Conservation (phyloP, 2,329 filamentous ascomycete species). For the Byssochlamys sp. region DNA sequence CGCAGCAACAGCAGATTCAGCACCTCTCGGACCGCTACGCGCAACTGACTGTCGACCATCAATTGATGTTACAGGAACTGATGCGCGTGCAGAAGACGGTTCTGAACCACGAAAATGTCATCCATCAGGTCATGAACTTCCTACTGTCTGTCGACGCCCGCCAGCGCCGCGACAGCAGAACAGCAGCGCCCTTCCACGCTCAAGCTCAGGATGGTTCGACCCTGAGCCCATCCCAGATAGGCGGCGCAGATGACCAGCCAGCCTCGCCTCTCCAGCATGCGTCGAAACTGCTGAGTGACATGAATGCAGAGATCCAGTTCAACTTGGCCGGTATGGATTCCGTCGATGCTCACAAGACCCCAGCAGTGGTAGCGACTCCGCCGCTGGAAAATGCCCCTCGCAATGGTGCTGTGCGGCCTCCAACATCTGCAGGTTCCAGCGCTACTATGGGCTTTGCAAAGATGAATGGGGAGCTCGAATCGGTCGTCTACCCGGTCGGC, state of each 20-base stretch:
- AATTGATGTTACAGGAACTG: slow-evolving; percentile 55
- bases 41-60: slow-evolving; percentile 61
- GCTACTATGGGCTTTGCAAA: slow-evolving; percentile 43
- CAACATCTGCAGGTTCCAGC: slow-evolving; percentile 38
- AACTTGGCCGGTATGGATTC: slow-evolving; percentile 57
- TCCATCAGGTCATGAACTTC: slow-evolving; percentile 62
- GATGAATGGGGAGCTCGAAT: slow-evolving; percentile 51
- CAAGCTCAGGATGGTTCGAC: slow-evolving; percentile 31
- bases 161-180: slow-evolving; percentile 52
- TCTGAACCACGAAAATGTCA: slow-evolving; percentile 60
- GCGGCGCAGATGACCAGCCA: slow-evolving; percentile 50
- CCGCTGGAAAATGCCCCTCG: slow-evolving; percentile 44
- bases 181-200: slow-evolving; percentile 29
- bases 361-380: slow-evolving; percentile 48
- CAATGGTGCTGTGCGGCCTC: slow-evolving; percentile 34
- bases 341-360: slow-evolving; percentile 48
- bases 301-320: slow-evolving; percentile 55
- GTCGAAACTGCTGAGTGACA: slow-evolving; percentile 55
- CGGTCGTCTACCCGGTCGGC: slow-evolving; percentile 81
- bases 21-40: slow-evolving; percentile 74
- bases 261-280: slow-evolving; percentile 61
- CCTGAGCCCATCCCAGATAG: slow-evolving; percentile 38
- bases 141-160: slow-evolving; percentile 56
- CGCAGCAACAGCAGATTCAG: slow-evolving; percentile 86
- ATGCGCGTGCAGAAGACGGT: slow-evolving; percentile 61